phyloP scores from a whole-genome alignment of 2,329 filamentous ascomycete species.

The Xylaria sp. region DNA sequence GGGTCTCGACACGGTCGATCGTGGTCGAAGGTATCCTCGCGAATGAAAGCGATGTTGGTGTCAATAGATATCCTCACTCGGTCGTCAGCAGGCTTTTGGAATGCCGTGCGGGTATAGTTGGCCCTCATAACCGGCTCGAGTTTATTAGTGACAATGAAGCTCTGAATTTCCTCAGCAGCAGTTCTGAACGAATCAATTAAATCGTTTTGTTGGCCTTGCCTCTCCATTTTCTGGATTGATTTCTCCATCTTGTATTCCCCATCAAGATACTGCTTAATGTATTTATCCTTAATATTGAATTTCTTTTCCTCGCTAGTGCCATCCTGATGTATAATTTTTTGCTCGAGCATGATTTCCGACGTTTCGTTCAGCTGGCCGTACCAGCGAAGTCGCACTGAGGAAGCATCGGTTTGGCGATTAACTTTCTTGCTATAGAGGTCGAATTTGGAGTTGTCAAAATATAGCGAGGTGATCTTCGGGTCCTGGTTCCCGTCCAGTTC shows the following conservation, averaged over 20 bases:
- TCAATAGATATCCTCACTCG: slow-evolving; percentile 93
- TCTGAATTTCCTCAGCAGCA: slow-evolving; percentile 80
- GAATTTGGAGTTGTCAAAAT: slow-evolving; percentile 92
- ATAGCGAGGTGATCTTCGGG: slow-evolving; percentile 92
- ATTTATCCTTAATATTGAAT: slow-evolving; percentile 93
- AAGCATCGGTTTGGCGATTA: slow-evolving; percentile 76
- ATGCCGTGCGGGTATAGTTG: slow-evolving; percentile 93
- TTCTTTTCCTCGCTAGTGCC: slow-evolving; percentile 82
- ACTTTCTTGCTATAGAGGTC: slow-evolving; percentile 89
- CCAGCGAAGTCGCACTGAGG: slow-evolving; percentile 90
- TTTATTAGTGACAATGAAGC: slow-evolving; percentile 79
- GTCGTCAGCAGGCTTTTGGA: slow-evolving; percentile 94
- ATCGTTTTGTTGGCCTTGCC: slow-evolving; percentile 73
- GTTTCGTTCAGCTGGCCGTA: slow-evolving; percentile 83
- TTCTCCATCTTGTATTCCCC: slow-evolving; percentile 94
- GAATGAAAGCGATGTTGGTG: slow-evolving; percentile 89
- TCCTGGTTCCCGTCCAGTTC: slow-evolving; percentile 84
- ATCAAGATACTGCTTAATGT: slow-evolving; percentile 86
- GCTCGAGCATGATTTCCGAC: slow-evolving; percentile 86
- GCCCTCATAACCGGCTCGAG: slow-evolving; percentile 88
- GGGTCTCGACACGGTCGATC: slow-evolving; percentile 91
- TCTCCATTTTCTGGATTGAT: slow-evolving; percentile 85
- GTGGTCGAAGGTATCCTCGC: slow-evolving; percentile 78
- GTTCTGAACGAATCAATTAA: slow-evolving; percentile 76
- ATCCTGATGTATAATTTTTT: slow-evolving; percentile 84